A percentile compares a stretch with the other conserved stretches of the same genome.
These are phyloP conservation scores for Marvania coccoides DNA, from an alignment of 139 green algal genomes.

Conservation along the genomic window DNA sequence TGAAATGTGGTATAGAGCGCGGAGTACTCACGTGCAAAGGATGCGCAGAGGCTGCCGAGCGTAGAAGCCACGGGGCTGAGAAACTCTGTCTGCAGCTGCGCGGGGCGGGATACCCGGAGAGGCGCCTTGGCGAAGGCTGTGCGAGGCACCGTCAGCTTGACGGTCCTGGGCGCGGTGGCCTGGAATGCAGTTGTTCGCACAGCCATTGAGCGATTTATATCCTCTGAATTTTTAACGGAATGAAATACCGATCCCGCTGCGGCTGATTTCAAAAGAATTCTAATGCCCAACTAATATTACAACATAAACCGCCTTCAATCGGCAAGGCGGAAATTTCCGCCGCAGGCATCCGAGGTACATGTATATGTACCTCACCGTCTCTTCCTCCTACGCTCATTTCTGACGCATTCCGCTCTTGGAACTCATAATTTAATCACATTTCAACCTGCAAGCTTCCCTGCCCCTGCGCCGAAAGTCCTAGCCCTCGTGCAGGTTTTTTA, in stretches of 20 bases:
- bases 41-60: constrained; percentile 23
- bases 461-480: no score
- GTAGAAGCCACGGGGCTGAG: constrained; percentile 10
- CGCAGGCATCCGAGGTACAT: neutral
- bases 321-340: neutral
- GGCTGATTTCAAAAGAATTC: no score
- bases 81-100: constrained; percentile 24
- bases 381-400: no score
- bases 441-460: neutral
- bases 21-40: constrained; percentile 18
- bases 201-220: constrained; percentile 1
- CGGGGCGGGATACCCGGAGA: constrained; percentile 4
- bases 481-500: no score
- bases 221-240: no score
- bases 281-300: neutral
- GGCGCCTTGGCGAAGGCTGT: neutral
- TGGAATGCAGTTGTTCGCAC: neutral
- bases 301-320: no score
- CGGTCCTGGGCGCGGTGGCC: neutral
- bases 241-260: no score
- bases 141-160: constrained; percentile 12
- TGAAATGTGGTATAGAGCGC: no score
- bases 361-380: neutral
- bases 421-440: no score
- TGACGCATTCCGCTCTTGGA: neutral